Evolutionary conservation across 2,329 filamentous ascomycete genomes (phyloP).

Genomic region (Trichoderma hamatum): DNA sequence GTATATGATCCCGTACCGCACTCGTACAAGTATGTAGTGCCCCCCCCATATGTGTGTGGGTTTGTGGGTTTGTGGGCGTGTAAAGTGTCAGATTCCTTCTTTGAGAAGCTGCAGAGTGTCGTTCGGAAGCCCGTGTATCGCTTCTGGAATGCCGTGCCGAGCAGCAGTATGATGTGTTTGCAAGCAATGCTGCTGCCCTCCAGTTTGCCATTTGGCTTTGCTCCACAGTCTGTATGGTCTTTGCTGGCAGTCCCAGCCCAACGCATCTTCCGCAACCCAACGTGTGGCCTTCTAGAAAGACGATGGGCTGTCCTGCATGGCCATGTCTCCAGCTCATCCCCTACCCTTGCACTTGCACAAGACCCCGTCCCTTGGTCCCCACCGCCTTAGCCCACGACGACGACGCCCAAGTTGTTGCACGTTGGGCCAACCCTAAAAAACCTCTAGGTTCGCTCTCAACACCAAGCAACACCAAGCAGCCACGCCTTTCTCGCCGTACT

Average conservation of each 20-base stretch:
- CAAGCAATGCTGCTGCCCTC: conserved; percentile 23
- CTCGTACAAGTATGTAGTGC: not conserved
- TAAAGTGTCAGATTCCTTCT: conserved; percentile 14
- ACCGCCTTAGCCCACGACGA: conserved; percentile 23
- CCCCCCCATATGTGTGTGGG: not conserved
- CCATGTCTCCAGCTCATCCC: conserved; percentile 8
- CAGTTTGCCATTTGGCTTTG: conserved; percentile 20
- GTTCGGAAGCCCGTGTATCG: conserved; percentile 7
- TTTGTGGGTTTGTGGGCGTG: conserved; percentile 15
- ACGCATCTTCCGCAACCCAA: conserved; percentile 26
- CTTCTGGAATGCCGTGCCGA: conserved; percentile 25
- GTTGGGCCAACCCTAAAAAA: conserved; percentile 27
- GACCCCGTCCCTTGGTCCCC: conserved; percentile 24
- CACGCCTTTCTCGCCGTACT: conserved; percentile 15
- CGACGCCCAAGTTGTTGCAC: conserved; percentile 24
- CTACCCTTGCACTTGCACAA: conserved; percentile 26
- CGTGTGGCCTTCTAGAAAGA: conserved; percentile 27
- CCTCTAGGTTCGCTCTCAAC: conserved; percentile 21
- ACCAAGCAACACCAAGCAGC: conserved; percentile 23
- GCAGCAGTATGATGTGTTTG: conserved; percentile 24
- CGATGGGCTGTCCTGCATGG: conserved; percentile 25
- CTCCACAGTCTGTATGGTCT: conserved; percentile 20
- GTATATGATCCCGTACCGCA: not conserved
- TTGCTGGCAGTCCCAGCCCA: conserved; percentile 25
- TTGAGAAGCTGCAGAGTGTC: conserved; percentile 2